Evolutionary conservation across 2,329 filamentous ascomycete genomes (phyloP).

Genomic region (Cyanodermella asteris): DNA sequence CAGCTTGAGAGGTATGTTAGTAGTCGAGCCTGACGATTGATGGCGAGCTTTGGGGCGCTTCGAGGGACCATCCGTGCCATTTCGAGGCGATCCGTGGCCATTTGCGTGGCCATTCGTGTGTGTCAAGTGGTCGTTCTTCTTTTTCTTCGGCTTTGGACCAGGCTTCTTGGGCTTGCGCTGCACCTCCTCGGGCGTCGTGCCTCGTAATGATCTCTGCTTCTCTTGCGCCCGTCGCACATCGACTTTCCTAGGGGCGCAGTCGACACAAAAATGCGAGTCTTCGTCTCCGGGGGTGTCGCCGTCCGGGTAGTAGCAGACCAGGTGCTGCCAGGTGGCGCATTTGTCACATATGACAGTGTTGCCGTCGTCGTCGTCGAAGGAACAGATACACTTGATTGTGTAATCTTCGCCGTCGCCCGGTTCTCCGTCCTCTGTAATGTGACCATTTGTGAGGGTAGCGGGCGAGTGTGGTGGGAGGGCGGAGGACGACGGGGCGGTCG

Average conservation of each 20-base stretch:
- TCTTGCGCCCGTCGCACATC: conserved; percentile 56
- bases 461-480: conserved; percentile 1
- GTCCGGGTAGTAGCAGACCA: conserved; percentile 75
- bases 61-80: conserved; percentile 25
- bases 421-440: background rate
- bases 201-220: conserved; percentile 41
- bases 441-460: background rate
- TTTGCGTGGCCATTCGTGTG: conserved; percentile 30
- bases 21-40: conserved; percentile 53
- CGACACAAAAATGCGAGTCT: conserved; percentile 67
- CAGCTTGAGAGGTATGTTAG: conserved; percentile 43
- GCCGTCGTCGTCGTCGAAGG: conserved; percentile 83
- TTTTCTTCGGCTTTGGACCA: conserved; percentile 65
- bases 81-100: conserved; percentile 27
- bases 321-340: conserved; percentile 97
- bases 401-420: conserved; percentile 53
- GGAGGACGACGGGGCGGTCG: conserved; percentile 21
- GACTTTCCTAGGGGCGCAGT: conserved; percentile 60
- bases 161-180: conserved; percentile 57
- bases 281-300: conserved; percentile 28
- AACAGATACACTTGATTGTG: conserved; percentile 95
- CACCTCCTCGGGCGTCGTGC: conserved; percentile 31
- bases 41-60: conserved; percentile 74
- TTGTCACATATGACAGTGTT: conserved; percentile 90
- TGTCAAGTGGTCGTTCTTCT: conserved; percentile 73